Percentiles rank a stretch among this genome's conserved stretches.
Evolutionary conservation across 257 asterid species (phyloP).

Genomic region (Solanum paucissectum): DNA sequence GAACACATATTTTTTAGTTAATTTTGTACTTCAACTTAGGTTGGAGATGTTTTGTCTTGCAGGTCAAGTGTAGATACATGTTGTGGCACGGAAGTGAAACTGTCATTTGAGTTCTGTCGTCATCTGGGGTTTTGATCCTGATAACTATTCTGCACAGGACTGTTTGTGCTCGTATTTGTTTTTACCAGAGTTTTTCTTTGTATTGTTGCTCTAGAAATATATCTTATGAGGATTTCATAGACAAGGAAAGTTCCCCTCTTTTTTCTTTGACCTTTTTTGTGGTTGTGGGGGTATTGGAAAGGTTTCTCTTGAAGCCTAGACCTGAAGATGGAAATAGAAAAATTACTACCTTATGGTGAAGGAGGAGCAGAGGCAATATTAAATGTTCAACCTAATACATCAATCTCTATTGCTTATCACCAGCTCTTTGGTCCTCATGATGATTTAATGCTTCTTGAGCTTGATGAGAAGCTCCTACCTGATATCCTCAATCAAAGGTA

Average conservation of each 20-base stretch:
- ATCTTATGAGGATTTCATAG: not conserved
- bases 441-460: slow-evolving; percentile 78
- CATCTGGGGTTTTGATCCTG: not conserved
- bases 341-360: slow-evolving; percentile 9
- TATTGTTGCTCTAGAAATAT: not conserved
- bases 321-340: slow-evolving; percentile 8
- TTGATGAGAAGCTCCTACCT: slow-evolving; percentile 73
- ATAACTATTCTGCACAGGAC: not conserved
- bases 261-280: not conserved
- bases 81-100: not conserved
- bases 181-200: not conserved
- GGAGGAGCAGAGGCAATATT: slow-evolving; percentile 75
- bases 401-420: slow-evolving; percentile 62
- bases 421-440: slow-evolving; percentile 58
- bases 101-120: not conserved
- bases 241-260: not conserved
- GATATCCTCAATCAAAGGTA: slow-evolving; percentile 71
- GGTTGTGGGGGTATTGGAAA: not conserved
- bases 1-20: not conserved
- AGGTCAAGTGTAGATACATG: not conserved
- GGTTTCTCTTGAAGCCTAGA: not conserved
- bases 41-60: not conserved
- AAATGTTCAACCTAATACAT: slow-evolving; percentile 46
- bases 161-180: not conserved
- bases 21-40: not conserved